Evolutionary conservation across 163 green algal genomes (phyloP).

Genomic region (Prototheca cutis): DNA sequence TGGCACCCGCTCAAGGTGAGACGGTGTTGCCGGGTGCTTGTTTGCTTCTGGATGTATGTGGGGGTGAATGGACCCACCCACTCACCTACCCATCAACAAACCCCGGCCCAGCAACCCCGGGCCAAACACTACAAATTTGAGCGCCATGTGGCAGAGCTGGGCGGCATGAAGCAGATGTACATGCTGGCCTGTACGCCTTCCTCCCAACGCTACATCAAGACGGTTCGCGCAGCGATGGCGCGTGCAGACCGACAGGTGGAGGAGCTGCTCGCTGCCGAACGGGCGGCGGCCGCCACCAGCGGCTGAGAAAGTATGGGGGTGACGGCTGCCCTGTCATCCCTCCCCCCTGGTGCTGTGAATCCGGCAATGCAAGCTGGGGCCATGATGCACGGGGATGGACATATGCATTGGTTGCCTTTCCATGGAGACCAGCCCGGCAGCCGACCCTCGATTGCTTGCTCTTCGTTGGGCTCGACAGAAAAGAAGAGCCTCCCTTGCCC

Average conservation of each 20-base stretch:
- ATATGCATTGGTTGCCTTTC: neutral
- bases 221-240: neutral
- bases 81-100: neutral
- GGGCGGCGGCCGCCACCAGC: neutral
- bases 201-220: neutral
- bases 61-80: neutral
- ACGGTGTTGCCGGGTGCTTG: neutral
- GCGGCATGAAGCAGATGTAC: neutral
- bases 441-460: no score
- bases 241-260: neutral
- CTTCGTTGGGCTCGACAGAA: no score
- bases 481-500: no score
- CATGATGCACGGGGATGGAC: neutral
- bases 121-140: neutral
- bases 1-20: neutral
- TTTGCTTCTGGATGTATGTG: neutral
- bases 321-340: neutral
- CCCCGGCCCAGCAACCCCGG: neutral
- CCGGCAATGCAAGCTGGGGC: neutral
- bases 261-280: neutral
- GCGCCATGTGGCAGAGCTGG: neutral
- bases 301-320: neutral
- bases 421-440: no score
- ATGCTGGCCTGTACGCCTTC: conserved; percentile 2
- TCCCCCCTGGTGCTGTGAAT: neutral